A percentile compares a stretch with the other conserved stretches of the same genome.
Conservation (phyloP, 768 basidiomycete genomes). For the Tulasnella sp. region DNA sequence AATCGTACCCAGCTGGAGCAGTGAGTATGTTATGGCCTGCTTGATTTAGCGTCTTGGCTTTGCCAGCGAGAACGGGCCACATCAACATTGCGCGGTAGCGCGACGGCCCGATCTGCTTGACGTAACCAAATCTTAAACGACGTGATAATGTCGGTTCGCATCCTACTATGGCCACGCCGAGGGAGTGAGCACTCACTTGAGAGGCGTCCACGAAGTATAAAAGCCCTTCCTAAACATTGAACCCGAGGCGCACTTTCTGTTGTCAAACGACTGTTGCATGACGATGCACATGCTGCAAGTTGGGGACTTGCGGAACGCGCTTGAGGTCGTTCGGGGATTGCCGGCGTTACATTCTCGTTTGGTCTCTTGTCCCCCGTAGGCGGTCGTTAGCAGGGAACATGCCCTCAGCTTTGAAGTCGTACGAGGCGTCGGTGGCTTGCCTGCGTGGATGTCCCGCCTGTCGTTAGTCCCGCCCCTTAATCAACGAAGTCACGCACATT, state of each 20-base stretch:
- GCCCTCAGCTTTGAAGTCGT: too few relatives aligned
- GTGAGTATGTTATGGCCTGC: neutral
- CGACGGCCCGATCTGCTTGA: neutral
- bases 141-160: neutral
- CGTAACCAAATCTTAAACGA: neutral
- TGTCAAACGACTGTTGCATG: conserved; percentile 1
- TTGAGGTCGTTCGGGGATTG: too few relatives aligned
- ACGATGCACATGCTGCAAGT: neutral
- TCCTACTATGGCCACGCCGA: neutral
- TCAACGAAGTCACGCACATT: neutral
- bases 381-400: too few relatives aligned
- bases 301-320: neutral
- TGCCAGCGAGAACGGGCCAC: neutral
- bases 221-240: conserved; percentile 13
- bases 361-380: too few relatives aligned
- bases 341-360: too few relatives aligned
- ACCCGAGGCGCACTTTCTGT: neutral
- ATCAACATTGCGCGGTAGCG: neutral
- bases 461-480: too few relatives aligned
- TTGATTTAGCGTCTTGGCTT: neutral
- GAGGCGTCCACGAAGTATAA: neutral
- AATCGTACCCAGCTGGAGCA: neutral
- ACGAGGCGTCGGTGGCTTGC: neutral
- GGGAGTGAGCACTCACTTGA: neutral
- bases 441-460: neutral